Evolutionary conservation across 192 early-diverging fungal genomes (phyloP).

Genomic region (Backusella sp.): DNA sequence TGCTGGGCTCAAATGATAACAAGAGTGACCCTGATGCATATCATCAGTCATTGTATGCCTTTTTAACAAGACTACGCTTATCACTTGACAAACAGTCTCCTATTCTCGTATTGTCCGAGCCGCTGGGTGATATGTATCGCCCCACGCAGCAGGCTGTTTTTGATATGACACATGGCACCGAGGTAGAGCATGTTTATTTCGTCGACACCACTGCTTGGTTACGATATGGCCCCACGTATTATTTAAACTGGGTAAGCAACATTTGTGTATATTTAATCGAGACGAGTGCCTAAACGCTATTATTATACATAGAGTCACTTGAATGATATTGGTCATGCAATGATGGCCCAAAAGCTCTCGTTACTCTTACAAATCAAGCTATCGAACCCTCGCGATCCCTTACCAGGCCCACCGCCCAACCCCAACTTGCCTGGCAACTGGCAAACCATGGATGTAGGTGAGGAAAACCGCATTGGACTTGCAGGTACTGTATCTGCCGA

Average conservation of each 20-base stretch:
- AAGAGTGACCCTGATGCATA: background rate
- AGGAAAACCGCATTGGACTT: slow-evolving; percentile 20
- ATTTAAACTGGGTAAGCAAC: slow-evolving; percentile 11
- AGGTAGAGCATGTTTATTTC: slow-evolving; percentile 18
- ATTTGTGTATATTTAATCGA: background rate
- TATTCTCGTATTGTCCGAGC: slow-evolving; percentile 25
- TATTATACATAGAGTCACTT: slow-evolving; percentile 13
- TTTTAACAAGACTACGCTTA: background rate
- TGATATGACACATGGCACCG: background rate
- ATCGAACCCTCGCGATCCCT: slow-evolving; percentile 10
- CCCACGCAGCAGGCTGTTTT: slow-evolving; percentile 18
- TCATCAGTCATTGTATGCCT: background rate
- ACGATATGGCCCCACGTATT: slow-evolving; percentile 19
- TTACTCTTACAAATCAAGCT: slow-evolving; percentile 24
- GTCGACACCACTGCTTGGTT: slow-evolving; percentile 31
- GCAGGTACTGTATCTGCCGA: slow-evolving; percentile 29
- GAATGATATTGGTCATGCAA: slow-evolving; percentile 17
- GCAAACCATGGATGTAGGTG: slow-evolving; percentile 35
- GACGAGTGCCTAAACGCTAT: background rate
- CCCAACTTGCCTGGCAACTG: slow-evolving; percentile 27
- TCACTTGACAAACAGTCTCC: background rate
- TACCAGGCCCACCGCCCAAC: slow-evolving; percentile 23
- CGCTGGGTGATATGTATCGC: slow-evolving; percentile 18
- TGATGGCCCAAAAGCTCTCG: slow-evolving; percentile 21
- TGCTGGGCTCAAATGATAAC: slow-evolving; percentile 24